phyloP scores from a whole-genome alignment of 768 basidiomycete genomes.

The Strobilomyces echinocephalus region DNA sequence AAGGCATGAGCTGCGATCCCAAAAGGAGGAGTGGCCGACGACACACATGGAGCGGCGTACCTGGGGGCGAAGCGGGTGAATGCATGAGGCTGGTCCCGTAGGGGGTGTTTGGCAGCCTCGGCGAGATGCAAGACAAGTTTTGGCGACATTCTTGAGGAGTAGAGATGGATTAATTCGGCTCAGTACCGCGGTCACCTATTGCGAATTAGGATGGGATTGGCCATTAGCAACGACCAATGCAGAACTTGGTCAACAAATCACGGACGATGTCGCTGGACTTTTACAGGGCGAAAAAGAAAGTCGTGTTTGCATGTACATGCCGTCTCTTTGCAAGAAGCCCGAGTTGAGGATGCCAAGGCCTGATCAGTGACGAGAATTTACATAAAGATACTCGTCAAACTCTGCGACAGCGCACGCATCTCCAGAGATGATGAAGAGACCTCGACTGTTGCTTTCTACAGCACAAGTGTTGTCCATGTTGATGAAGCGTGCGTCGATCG shows the following conservation, averaged over 20 bases:
- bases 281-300: slow-evolving; percentile 6
- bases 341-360: slow-evolving; percentile 7
- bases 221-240: slow-evolving; percentile 2
- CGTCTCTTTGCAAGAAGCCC: slow-evolving; percentile 24
- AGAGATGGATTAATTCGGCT: slow-evolving; percentile 18
- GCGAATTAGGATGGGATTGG: slow-evolving; percentile 23
- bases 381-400: slow-evolving; percentile 13
- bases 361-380: slow-evolving; percentile 20
- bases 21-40: no score
- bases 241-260: slow-evolving; percentile 4
- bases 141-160: slow-evolving; percentile 14
- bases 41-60: no score
- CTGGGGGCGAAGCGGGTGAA: no score
- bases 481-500: slow-evolving; percentile 17
- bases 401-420: slow-evolving; percentile 13
- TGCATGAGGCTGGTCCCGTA: no score
- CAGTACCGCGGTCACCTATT: slow-evolving; percentile 24
- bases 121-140: slow-evolving; percentile 5
- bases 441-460: slow-evolving; percentile 19
- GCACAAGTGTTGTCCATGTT: slow-evolving; percentile 25
- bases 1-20: no score
- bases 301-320: slow-evolving; percentile 27
- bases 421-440: slow-evolving; percentile 13
- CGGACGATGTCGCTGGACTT: slow-evolving; percentile 12
- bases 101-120: no score